Evolutionary conservation across 202 grass and related monocot species (phyloP), one percentile per base, ranked within the genome.

Genomic region (Cymbopogon flexuosus): DNA sequence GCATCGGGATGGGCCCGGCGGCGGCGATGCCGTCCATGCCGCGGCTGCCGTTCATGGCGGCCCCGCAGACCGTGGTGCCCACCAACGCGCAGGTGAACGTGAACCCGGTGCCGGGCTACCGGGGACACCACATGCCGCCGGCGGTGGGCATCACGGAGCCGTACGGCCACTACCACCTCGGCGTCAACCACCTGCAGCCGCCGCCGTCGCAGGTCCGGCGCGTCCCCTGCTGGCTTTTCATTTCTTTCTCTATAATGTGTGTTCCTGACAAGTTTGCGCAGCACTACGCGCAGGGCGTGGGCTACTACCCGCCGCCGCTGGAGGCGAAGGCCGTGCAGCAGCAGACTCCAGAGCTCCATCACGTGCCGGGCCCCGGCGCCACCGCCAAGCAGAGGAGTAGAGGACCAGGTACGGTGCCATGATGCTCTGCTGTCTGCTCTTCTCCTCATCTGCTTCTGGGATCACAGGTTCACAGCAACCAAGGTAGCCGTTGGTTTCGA

Each of bases 1-100:
- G 89, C 27, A 81, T 91, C 54, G 89, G 84, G 22, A 87, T 93
- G 76, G 72, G 81, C 35, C 66, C 78, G 22, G 74, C 73, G 21
- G 78, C 78, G 22, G 68, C 62, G 46, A 68, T 46, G 68, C n/a
- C 79, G n/a, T 80, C 70, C 57, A 61, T 86, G 70, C 74, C 92
- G 19, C 76, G 84, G 78, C 69, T 98, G 75, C 95, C 95, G 41
- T 94, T 92, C 58, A 69, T 97, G 73, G 80, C 87, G 2, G 73
- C 22, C 23, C 23, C 85, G 74, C 69, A 83, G 62, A 56, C 61
- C 34, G 73, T 84, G 4, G 65, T 77, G 76, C 79, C 68, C 10
- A 0, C 43, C 12, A 77, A 10, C 67, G 29, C 85, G 54, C 54
- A 22, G 54, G 54, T 58, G 65, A 54, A 62, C 37, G 59, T 80